Evolutionary conservation across 306 rosid species (phyloP).

Genomic region (Pterocarpus santalinus): DNA sequence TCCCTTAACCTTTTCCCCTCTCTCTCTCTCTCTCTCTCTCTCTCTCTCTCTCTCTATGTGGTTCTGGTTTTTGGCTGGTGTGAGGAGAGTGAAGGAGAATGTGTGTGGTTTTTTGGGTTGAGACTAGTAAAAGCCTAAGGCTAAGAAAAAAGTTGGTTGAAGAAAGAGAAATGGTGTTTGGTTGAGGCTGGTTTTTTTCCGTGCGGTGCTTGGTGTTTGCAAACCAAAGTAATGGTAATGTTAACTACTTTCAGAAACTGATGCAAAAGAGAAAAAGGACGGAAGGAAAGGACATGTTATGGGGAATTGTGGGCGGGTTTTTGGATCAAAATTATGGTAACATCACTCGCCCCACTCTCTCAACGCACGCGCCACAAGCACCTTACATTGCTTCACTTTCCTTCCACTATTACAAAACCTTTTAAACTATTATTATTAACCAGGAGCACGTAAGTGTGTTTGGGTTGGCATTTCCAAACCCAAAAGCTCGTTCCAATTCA

Average conservation of each 20-base stretch:
- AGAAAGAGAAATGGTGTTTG: conserved; percentile 17
- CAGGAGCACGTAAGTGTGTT: neutral
- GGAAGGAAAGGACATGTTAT: conserved; percentile 38
- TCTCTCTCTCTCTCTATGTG: too few relatives aligned
- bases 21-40: neutral
- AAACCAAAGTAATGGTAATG: conserved; percentile 40
- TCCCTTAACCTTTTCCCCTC: neutral
- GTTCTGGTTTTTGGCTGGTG: neutral
- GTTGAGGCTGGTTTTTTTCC: conserved; percentile 18
- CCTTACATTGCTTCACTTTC: neutral
- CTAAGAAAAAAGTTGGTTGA: conserved; percentile 22
- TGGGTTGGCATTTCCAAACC: too few relatives aligned
- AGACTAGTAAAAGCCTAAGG: too few relatives aligned
- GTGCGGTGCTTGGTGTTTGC: conserved; percentile 33
- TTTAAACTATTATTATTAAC: too few relatives aligned
- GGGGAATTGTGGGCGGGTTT: conserved; percentile 55
- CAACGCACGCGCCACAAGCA: conserved; percentile 46
- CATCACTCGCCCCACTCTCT: neutral
- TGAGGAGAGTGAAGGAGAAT: neutral
- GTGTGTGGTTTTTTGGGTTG: neutral
- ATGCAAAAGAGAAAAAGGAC: neutral
- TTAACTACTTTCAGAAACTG: conserved; percentile 42
- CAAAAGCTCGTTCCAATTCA: too few relatives aligned
- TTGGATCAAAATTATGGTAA: conserved; percentile 30
- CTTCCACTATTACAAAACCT: neutral